Evolutionary conservation across 306 rosid species (phyloP), one percentile per base, ranked within the genome.

Genomic region (Quercus agrifolia): DNA sequence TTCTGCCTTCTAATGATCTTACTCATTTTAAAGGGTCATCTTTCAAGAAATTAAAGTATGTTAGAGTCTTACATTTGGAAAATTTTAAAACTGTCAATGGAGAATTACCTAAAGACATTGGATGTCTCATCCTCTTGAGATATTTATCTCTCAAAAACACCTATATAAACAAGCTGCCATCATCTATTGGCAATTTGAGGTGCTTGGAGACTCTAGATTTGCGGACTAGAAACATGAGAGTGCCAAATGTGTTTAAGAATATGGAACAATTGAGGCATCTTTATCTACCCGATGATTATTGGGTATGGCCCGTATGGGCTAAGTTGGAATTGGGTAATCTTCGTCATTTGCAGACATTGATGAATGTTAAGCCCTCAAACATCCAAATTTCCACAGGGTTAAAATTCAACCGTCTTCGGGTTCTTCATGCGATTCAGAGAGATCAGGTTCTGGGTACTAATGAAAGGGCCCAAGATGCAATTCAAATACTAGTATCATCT

Each of bases 61-160:
- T 84, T 73, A 82, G 90, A 67, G 91, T 90, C 74, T 49, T 90
- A 80, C 76, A 90, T 74, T 71, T 90, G 41, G 91, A 90, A 70
- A 82, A 82, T 20, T 79, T 87, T 11, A 69, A 23, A 27, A 56
- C 82, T 31, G 0, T 0, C 9, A 66, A 44, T 25, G 80, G 86
- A 15, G 70, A 69, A 78, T 77, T 87, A 44, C 89, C 91, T 10
- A 82, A 76, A 20, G 88, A 87, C 84, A 87, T 87, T 78, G 90
- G 88, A 19, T 51, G n/a, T 66, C 84, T 87, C 82, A 79, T 84
- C 61, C 88, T 77, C 75, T 58, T 87, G 70, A 87, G 82, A 69
- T 79, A 81, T 84, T 80, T 84, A 1, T 78, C 86, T 68, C 82
- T 87, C 11, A 78, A 87, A 62, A 79, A 81, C 5, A 87, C 84